These are phyloP conservation scores for Chaetomiaceae sp. DNA, from an alignment of 2,329 filamentous ascomycete genomes.

Conservation along the genomic window DNA sequence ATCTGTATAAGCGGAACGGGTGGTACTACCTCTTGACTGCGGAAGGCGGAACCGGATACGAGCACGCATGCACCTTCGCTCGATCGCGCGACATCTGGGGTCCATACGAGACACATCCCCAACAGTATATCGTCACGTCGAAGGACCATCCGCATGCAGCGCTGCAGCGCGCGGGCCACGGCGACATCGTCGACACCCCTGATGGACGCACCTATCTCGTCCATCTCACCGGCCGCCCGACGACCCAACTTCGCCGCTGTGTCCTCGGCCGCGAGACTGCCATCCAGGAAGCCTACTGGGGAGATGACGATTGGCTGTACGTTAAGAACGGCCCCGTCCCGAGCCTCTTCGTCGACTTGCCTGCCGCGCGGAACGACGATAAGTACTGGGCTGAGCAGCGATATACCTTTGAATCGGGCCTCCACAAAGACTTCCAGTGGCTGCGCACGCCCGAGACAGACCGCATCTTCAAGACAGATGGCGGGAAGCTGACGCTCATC, in stretches of 20 bases:
- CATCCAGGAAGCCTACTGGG: slow-evolving; percentile 58
- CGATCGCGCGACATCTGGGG: slow-evolving; percentile 51
- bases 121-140: slow-evolving; percentile 53
- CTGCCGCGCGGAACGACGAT: slow-evolving; percentile 43
- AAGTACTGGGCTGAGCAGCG: slow-evolving; percentile 46
- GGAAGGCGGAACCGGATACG: slow-evolving; percentile 57
- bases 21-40: slow-evolving; percentile 59
- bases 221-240: slow-evolving; percentile 49
- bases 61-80: slow-evolving; percentile 58
- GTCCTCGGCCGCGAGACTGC: slow-evolving; percentile 53
- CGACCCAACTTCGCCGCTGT: slow-evolving; percentile 47
- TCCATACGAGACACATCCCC: slow-evolving; percentile 57
- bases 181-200: slow-evolving; percentile 50
- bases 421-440: slow-evolving; percentile 55
- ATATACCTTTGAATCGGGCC: slow-evolving; percentile 44
- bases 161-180: slow-evolving; percentile 51
- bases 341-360: slow-evolving; percentile 49
- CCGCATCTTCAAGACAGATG: slow-evolving; percentile 44
- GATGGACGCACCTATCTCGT: slow-evolving; percentile 52
- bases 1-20: slow-evolving; percentile 54
- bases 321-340: slow-evolving; percentile 55
- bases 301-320: slow-evolving; percentile 58
- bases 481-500: slow-evolving; percentile 41
- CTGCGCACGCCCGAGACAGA: slow-evolving; percentile 52
- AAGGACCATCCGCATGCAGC: slow-evolving; percentile 47